Evolutionary conservation across 108 stramenopile species (phyloP), one percentile per base, ranked within the genome.

Genomic region (Nitzschia palea): DNA sequence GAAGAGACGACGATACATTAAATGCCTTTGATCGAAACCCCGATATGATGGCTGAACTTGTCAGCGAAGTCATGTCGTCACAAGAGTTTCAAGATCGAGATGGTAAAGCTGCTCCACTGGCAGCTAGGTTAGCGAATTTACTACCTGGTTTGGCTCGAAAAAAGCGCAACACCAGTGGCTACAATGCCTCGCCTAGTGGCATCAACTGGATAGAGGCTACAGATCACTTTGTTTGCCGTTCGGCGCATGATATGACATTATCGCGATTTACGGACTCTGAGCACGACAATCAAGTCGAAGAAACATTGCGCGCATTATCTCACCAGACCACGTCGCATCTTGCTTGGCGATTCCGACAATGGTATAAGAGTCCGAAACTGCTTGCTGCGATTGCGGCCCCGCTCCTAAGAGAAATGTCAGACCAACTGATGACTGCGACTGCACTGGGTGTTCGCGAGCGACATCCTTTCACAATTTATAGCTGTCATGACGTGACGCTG

Each of bases 21-120:
- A 91, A 91, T 82, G 71, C 86, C 37, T 91, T 91, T 57, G 90
- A 91, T 78, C 77, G 79, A 15, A 55, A 79, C 62, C 90, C 90
- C 2, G 57, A 81, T 37, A 64, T 83, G 58, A 88, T 91, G 80
- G 75, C 71, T n/a, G 73, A 76, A 17, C 65, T 88, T 27, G 84
- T 91, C 8, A 72, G 36, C 36, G 68, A 81, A 65, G 87, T 88
- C 6, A 76, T 87, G 57, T 43, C 63, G 25, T 74, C 80, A 12
- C 59, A 76, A 35, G 76, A 78, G n/a, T 91, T 91, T 74, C 64
- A 73, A 43, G 73, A 67, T 34, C 64, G 33, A 10, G 90, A 91
- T 79, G 36, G 51, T 4, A 45, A 27, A 8, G 90, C 90, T 2
- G 76, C 82, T 25, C 77, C 83, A 9, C 62, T 88, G 9, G 87